Conservation (phyloP, 2,329 filamentous ascomycete species). For the Fusarium papillatum region DNA sequence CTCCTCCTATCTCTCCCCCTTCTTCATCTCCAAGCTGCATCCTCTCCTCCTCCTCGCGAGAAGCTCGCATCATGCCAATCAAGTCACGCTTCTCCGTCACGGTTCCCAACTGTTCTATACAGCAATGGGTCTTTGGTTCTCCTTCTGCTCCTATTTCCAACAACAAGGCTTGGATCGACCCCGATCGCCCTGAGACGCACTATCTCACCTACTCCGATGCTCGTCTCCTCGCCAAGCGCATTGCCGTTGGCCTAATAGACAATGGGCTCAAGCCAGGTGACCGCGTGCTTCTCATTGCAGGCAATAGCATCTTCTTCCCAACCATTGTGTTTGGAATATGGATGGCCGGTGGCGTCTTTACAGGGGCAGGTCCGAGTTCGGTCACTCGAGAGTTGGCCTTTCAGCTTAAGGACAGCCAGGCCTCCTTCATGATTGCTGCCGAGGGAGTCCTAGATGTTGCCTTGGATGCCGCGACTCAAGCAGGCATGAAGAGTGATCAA, state of each 20-base stretch:
- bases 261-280: conserved; percentile 77
- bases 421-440: conserved; percentile 76
- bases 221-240: conserved; percentile 78
- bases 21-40: neutral
- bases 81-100: conserved; percentile 59
- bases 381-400: conserved; percentile 80
- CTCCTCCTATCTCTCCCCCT: neutral
- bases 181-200: conserved; percentile 75
- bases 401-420: conserved; percentile 80
- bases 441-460: conserved; percentile 72
- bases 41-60: neutral
- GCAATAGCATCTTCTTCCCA: conserved; percentile 82
- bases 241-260: conserved; percentile 76
- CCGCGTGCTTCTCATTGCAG: conserved; percentile 79
- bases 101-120: conserved; percentile 64
- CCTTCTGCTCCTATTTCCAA: conserved; percentile 58
- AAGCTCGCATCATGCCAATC: conserved; percentile 57
- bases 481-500: conserved; percentile 64
- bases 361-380: conserved; percentile 78
- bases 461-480: conserved; percentile 73
- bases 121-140: conserved; percentile 68
- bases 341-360: conserved; percentile 85
- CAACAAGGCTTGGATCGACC: conserved; percentile 70
- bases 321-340: conserved; percentile 78
- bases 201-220: conserved; percentile 74